These are phyloP conservation scores for Colletotrichum lentis DNA, from an alignment of 2,329 filamentous ascomycete species.

Conservation along the genomic window DNA sequence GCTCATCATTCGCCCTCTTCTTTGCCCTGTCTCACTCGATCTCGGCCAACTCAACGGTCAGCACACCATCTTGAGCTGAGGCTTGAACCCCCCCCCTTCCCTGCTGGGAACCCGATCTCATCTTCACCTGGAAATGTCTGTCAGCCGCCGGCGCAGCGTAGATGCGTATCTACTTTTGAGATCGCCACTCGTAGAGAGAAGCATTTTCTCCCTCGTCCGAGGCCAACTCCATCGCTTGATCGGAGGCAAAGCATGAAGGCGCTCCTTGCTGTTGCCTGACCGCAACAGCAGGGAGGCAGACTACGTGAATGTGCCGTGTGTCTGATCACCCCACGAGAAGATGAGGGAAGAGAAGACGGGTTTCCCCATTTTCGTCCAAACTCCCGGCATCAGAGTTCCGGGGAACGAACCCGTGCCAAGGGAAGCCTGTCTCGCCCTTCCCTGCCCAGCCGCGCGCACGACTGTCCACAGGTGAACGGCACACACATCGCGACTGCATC, in stretches of 20 bases:
- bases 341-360: background rate
- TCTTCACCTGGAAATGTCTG: background rate
- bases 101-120: background rate
- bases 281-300: background rate
- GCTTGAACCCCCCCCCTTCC: background rate
- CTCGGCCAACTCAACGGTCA: conserved; percentile 1
- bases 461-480: conserved; percentile 18
- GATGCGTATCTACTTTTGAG: background rate
- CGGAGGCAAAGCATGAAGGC: background rate
- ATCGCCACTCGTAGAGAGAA: background rate
- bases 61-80: background rate
- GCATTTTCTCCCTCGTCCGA: background rate
- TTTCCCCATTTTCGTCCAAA: background rate
- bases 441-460: conserved; percentile 17
- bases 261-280: background rate
- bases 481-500: background rate
- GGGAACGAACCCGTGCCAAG: conserved; percentile 20
- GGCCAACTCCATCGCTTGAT: background rate
- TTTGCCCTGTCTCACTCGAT: background rate
- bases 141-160: background rate
- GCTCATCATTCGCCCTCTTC: background rate
- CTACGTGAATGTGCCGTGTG: background rate
- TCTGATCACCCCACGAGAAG: background rate
- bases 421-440: conserved; percentile 20
- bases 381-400: conserved; percentile 11